A percentile compares a stretch with the other conserved stretches of the same genome.
Conservation (phyloP, 179 eudicot species). For the Corrigiola litoralis region DNA sequence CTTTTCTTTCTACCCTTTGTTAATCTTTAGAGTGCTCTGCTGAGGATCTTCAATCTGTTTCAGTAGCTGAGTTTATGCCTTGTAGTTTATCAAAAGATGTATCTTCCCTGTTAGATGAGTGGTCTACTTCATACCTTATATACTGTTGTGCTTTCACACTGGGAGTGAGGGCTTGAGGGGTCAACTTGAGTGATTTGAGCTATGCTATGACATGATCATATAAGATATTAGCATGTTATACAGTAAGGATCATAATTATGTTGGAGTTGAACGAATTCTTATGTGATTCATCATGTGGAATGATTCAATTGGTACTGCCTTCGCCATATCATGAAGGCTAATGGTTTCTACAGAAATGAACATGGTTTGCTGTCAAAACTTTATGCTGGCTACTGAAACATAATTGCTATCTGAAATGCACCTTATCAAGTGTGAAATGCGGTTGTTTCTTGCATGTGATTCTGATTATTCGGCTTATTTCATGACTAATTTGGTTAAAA, state of each 20-base stretch:
- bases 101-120: neutral
- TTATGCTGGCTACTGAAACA: neutral
- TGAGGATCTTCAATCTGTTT: neutral
- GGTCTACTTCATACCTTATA: neutral
- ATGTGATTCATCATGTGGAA: neutral
- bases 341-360: neutral
- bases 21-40: neutral
- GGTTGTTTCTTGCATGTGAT: neutral
- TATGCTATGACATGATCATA: neutral
- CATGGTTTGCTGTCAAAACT: neutral
- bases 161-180: neutral
- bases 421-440: neutral
- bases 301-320: neutral
- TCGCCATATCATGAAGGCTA: neutral
- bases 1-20: neutral
- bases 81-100: neutral
- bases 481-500: slow-evolving; percentile 3
- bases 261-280: neutral
- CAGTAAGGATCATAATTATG: neutral
- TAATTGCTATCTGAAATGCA: neutral
- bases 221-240: neutral
- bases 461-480: neutral
- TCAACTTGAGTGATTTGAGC: neutral
- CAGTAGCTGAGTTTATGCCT: neutral
- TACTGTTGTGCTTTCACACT: neutral